phyloP scores from a whole-genome alignment of 2,329 filamentous ascomycete species.

The Penicillium aurantiogriseum region DNA sequence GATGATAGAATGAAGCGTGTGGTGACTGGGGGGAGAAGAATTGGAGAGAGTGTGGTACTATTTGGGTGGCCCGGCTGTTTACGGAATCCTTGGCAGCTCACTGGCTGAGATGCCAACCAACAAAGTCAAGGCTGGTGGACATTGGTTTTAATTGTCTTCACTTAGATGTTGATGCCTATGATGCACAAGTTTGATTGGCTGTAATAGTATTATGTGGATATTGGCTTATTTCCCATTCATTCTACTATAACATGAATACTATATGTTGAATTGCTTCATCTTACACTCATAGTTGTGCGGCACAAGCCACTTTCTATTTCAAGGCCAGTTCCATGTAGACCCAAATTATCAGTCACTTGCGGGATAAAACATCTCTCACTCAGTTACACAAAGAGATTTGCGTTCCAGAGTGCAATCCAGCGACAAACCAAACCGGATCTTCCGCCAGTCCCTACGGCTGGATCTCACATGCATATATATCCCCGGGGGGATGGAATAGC shows the following conservation, averaged over 20 bases:
- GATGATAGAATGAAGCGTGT: not conserved
- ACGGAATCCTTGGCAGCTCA: constrained; percentile 2
- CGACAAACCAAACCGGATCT: constrained; percentile 9
- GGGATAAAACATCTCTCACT: not conserved
- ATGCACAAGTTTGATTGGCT: not conserved
- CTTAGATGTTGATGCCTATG: not conserved
- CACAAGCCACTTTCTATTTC: not conserved
- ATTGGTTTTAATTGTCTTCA: not conserved
- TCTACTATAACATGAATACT: not conserved
- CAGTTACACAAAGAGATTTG: constrained; percentile 3
- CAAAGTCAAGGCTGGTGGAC: not conserved
- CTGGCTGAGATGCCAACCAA: not conserved
- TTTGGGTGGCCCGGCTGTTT: not conserved
- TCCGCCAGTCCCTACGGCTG: not conserved
- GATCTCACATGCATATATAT: constrained; percentile 12
- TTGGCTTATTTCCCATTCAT: not conserved
- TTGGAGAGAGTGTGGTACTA: not conserved
- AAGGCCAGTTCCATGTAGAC: not conserved
- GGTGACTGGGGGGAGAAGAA: not conserved
- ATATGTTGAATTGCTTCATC: not conserved
- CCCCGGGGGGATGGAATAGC: not conserved
- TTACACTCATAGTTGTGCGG: not conserved
- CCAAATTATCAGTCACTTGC: too few relatives aligned
- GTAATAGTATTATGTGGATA: too few relatives aligned
- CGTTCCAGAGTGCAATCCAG: not conserved